Conservation (phyloP, 169 alveolate genomes). For the Babesia sp. region DNA sequence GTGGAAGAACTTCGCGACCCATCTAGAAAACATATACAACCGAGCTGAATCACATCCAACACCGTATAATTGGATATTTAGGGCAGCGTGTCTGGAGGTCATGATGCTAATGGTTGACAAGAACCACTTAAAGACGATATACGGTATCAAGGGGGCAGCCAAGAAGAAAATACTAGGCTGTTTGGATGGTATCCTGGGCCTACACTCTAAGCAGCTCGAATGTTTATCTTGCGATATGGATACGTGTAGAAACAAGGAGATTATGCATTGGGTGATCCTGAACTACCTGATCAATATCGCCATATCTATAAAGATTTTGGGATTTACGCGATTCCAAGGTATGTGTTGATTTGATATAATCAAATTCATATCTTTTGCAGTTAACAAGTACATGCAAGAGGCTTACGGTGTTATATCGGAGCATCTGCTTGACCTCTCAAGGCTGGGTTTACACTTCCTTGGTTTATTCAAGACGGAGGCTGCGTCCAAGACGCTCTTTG, state of each 20-base stretch:
- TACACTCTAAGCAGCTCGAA: neutral
- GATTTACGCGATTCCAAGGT: slow-evolving; percentile 24
- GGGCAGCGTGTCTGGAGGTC: slow-evolving; percentile 20
- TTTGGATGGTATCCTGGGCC: neutral
- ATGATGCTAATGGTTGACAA: slow-evolving; percentile 13
- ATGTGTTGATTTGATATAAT: neutral
- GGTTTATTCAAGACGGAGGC: neutral
- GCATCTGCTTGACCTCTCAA: slow-evolving; percentile 18
- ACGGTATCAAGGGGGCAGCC: slow-evolving; percentile 7
- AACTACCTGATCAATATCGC: slow-evolving; percentile 29
- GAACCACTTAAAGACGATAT: slow-evolving; percentile 15
- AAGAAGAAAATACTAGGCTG: slow-evolving; percentile 1
- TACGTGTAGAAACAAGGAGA: neutral
- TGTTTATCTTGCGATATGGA: neutral
- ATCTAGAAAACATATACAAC: neutral
- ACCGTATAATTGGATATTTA: slow-evolving; percentile 6
- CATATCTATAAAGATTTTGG: slow-evolving; percentile 16
- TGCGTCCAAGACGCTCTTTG: neutral
- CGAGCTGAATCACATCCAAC: slow-evolving; percentile 4
- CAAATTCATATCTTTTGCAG: neutral
- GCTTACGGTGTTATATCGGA: neutral
- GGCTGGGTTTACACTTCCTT: slow-evolving; percentile 10
- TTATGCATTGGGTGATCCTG: slow-evolving; percentile 17
- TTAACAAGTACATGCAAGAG: slow-evolving; percentile 3
- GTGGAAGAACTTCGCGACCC: slow-evolving; percentile 10